Conservation (phyloP, 306 rosid species). For the Malus domestica region DNA sequence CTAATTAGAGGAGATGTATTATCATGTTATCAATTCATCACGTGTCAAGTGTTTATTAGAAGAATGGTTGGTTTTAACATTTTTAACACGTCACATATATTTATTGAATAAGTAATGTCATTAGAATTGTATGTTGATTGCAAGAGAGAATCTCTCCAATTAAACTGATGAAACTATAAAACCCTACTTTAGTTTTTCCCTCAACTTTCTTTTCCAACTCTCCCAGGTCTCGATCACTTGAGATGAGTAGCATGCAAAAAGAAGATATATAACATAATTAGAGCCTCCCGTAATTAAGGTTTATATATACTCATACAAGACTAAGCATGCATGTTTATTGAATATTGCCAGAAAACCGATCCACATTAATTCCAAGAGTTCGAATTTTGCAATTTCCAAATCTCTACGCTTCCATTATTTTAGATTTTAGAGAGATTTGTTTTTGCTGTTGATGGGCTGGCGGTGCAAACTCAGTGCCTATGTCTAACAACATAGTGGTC, state of each 20-base stretch:
- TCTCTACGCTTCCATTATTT: slow-evolving; percentile 1
- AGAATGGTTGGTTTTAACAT: too few relatives aligned
- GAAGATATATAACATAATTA: not conserved
- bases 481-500: not conserved
- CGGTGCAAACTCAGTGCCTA: slow-evolving; percentile 3
- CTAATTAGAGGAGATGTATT: not conserved
- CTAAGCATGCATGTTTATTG: not conserved
- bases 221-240: not conserved
- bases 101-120: not conserved
- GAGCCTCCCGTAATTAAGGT: not conserved
- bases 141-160: too few relatives aligned
- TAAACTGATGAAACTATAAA: not conserved
- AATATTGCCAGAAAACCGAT: not conserved
- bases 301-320: not conserved
- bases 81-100: too few relatives aligned
- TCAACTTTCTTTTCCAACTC: not conserved
- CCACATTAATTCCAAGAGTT: not conserved
- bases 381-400: not conserved
- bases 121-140: not conserved
- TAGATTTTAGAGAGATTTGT: not conserved
- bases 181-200: not conserved
- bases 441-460: not conserved
- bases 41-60: too few relatives aligned
- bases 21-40: not conserved
- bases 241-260: not conserved